phyloP scores from a whole-genome alignment of 1,284 basidiomycete species.

The Rugosomyces carneus region DNA sequence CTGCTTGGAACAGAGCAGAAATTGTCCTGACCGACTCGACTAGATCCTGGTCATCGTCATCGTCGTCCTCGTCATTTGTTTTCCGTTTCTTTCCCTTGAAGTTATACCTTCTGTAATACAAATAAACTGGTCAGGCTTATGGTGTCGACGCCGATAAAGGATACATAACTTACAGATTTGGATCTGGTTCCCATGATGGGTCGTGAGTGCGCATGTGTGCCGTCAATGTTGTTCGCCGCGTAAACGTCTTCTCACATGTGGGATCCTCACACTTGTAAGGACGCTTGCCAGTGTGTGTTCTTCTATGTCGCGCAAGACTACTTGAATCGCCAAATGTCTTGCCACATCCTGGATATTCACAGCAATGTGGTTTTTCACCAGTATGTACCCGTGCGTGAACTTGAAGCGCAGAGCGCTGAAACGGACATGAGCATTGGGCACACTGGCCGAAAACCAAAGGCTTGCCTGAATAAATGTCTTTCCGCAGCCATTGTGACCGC shows the following conservation, averaged over 20 bases:
- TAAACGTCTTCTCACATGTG: constrained; percentile 80
- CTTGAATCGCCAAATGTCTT: constrained; percentile 86
- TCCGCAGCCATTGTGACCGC: constrained; percentile 63
- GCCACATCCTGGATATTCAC: constrained; percentile 78
- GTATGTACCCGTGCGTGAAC: constrained; percentile 85
- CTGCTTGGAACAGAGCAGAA: constrained; percentile 55
- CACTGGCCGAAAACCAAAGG: constrained; percentile 11
- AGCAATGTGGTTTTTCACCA: constrained; percentile 84
- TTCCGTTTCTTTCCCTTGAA: constrained; percentile 68
- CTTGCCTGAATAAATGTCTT: constrained; percentile 82
- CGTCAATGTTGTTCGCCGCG: constrained; percentile 72
- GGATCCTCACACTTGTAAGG: constrained; percentile 78
- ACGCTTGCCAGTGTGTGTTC: constrained; percentile 79
- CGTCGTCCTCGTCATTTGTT: constrained; percentile 37
- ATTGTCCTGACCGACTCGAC: constrained; percentile 68
- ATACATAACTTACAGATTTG: constrained; percentile 56
- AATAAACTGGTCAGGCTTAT: constrained; percentile 4
- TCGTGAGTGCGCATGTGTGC: constrained; percentile 81
- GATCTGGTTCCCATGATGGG: constrained; percentile 74
- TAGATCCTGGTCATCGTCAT: constrained; percentile 45
- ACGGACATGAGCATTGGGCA: constrained; percentile 13
- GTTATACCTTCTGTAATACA: constrained; percentile 55
- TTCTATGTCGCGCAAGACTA: constrained; percentile 81
- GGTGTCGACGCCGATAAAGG: constrained; percentile 2
- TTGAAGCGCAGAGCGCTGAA: constrained; percentile 71